Conservation (phyloP, 441 rosid genomes). For the Jatropha multifida region DNA sequence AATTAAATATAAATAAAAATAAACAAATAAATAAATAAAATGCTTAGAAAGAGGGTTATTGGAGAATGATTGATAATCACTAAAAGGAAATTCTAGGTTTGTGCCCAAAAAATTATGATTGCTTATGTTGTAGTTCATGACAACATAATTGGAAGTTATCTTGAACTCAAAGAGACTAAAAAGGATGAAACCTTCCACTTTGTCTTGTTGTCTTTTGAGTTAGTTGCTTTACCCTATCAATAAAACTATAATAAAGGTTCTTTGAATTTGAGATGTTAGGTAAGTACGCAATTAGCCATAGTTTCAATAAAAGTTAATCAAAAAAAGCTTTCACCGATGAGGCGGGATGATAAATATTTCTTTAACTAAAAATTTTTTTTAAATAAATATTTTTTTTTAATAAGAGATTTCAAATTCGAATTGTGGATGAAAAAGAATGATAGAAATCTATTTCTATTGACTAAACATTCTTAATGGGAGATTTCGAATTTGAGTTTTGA, state of each 20-base stretch:
- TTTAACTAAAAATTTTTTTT: too few species aligned
- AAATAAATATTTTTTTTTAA: too few species aligned
- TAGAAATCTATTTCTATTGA: too few species aligned
- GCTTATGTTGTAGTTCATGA: background rate
- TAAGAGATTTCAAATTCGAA: too few species aligned
- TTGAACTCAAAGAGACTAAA: conserved; percentile 6
- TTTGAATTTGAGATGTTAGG: background rate
- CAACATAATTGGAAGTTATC: conserved; percentile 10
- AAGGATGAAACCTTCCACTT: background rate
- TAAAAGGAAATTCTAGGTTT: background rate
- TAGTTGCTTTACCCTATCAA: background rate
- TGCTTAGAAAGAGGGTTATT: conserved; percentile 6
- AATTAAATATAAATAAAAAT: too few species aligned
- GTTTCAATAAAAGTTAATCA: background rate
- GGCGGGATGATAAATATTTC: too few species aligned
- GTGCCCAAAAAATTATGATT: background rate
- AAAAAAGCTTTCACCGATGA: too few species aligned
- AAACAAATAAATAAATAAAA: background rate
- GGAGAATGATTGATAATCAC: background rate
- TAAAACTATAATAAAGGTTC: too few species aligned
- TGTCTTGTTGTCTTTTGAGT: background rate
- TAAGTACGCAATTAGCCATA: background rate
- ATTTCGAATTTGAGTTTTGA: too few species aligned
- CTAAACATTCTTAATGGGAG: fast-evolving
- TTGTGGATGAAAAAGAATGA: too few species aligned